Evolutionary conservation across 192 early-diverging fungal species (phyloP), one percentile per base, ranked within the genome.

Genomic region (Entomortierella chlamydospora): DNA sequence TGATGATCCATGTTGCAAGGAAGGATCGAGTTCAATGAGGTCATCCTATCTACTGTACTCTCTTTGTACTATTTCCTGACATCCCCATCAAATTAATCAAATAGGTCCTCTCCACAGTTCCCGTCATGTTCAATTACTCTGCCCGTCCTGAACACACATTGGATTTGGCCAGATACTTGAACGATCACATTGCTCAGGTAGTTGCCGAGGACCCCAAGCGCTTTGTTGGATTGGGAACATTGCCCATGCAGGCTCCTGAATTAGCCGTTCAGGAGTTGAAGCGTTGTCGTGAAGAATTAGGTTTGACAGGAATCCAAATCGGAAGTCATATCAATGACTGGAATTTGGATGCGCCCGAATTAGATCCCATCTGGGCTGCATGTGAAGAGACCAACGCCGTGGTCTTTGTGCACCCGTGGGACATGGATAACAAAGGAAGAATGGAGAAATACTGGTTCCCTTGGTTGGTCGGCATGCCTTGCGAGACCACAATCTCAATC

Each of bases 361-460:
- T 91, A 45, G 87, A 91, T 56, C 84, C 83, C 13, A 76, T 91
- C 50, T 91, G 90, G 90, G 70, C 82, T 25, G 89, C 90, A 25
- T 90, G 88, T 53, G 90, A 91, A 64, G 89, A 90, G 66, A 74
- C 91, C 22, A 85, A 90, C 61, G 82, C 74, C 22, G 84, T 83
- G 15, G 81, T 91, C 28, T 91, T 91, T 85, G 79, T 91, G 28
- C 89, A 91, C 62, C 89, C 90, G 20, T 91, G 90, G 90, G 89
- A 90, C 59, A 90, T 89, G 85, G 83, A 87, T 51, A 77, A 73
- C 61, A 87, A 88, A 61, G 86, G 85, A 23, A 72, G 90, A 28
- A 89, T 88, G 90, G 83, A 84, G 43, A 90, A 90, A 58, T 91
- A 90, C 72, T 91, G 90, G 90, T 91, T 90, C 73, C 90, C 90